Base-by-base conservation (phyloP, 208 protist species). In the Wallacemonas sp. region DNA sequence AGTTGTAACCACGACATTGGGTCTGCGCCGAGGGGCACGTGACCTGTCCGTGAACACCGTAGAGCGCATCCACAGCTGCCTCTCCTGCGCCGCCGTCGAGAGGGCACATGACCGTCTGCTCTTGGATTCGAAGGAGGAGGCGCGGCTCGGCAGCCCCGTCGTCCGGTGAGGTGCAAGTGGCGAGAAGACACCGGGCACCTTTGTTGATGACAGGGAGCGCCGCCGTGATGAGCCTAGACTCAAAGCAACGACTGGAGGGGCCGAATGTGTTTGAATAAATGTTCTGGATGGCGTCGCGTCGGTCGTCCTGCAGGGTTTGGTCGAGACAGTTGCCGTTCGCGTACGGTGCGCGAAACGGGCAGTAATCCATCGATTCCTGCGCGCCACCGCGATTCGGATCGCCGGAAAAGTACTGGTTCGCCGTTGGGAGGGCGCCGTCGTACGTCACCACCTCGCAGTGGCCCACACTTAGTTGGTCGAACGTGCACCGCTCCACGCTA, bases 341-440 rank as follows among this genome's bases (percentile, higher is more conserved):
- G 50, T 70, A 83, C 1, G 27, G 30, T 15, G 54, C 41, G 13
- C 75, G 30, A 13, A 66, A 27, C 13, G 84, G 84, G 60, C 84
- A 91, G 64, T 83, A 85, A 63, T 91, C 84, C 71, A 83, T 76
- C 42, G 73, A 63, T 12, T 50, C 15, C 38, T 67, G 54, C 2
- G 36, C 54, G 13, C 84, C 81, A 22, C 84, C 84, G 19, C 22
- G 1, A 0, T 21, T 60, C 0, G 63, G 33, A 0, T 71, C n/a
- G 41, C 15, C n/a, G 27, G 44, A 38, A 58, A 87, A 85, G 57
- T 92, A 89, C 46, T 71, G 81, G 55, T 78, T 81, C 8, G 36
- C 30, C 2, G 26, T 19, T 0, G 71, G 68, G 24, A 82, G 38
- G 9, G 63, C 52, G 9, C 15, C 26, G 13, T 5, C 30, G 73